Evolutionary conservation across 306 rosid species (phyloP).

Genomic region (Mimosa pudica): DNA sequence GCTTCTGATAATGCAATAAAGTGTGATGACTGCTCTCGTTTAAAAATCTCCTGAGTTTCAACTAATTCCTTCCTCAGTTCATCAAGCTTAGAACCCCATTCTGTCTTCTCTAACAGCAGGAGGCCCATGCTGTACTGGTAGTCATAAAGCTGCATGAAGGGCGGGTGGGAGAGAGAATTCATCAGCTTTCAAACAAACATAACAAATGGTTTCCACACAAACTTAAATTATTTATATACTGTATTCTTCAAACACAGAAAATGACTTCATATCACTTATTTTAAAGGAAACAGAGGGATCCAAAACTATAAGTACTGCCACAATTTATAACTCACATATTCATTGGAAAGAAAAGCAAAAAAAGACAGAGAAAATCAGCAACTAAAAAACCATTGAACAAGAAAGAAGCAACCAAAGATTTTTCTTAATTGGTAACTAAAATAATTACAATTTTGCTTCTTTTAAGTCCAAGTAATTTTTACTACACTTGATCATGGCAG

Average conservation of each 20-base stretch:
- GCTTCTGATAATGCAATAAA: slow-evolving; percentile 74
- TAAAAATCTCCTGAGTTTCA: slow-evolving; percentile 80
- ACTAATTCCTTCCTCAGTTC: slow-evolving; percentile 59
- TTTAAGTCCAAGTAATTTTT: slow-evolving; percentile 1
- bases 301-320: no score
- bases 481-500: background rate
- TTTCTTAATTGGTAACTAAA: background rate
- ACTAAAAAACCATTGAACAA: slow-evolving; percentile 8
- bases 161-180: slow-evolving; percentile 12
- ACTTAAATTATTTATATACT: background rate
- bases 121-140: slow-evolving; percentile 95
- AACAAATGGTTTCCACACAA: slow-evolving; percentile 17
- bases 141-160: slow-evolving; percentile 67
- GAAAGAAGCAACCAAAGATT: slow-evolving; percentile 2
- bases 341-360: background rate
- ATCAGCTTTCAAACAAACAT: slow-evolving; percentile 25
- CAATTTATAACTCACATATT: background rate
- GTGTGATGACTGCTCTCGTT: slow-evolving; percentile 80
- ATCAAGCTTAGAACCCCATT: slow-evolving; percentile 65
- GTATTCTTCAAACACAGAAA: background rate
- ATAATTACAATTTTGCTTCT: background rate
- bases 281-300: background rate
- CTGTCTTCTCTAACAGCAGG: slow-evolving; percentile 80
- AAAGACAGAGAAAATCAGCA: slow-evolving; percentile 7
- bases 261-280: background rate